phyloP scores from a whole-genome alignment of 495 filamentous ascomycete species.

The Xylaria longipes region DNA sequence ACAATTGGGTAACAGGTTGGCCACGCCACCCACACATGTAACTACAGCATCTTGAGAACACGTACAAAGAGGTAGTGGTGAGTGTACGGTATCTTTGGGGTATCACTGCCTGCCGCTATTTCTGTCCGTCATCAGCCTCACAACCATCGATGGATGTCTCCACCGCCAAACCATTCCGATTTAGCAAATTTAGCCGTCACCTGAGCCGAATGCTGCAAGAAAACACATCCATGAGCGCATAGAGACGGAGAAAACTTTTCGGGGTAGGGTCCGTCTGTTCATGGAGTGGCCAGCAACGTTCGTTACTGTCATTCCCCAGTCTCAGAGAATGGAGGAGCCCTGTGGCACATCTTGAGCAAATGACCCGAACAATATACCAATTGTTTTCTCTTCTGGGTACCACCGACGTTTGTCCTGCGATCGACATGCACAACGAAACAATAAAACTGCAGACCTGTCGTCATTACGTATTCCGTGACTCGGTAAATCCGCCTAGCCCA shows the following conservation, averaged over 20 bases:
- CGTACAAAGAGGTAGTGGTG: background rate
- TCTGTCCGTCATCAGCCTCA: constrained; percentile 27
- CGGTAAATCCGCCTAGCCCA: constrained; percentile 6
- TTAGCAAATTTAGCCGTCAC: constrained; percentile 20
- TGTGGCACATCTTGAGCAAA: constrained; percentile 7
- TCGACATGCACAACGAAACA: constrained; percentile 5
- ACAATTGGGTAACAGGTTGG: background rate
- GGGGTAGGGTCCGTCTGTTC: background rate
- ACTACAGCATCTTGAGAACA: background rate
- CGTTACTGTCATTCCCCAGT: background rate
- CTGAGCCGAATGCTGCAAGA: constrained; percentile 17
- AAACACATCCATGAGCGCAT: background rate
- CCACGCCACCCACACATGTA: background rate
- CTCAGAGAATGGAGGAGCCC: background rate
- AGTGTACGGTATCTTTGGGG: background rate
- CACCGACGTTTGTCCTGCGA: constrained; percentile 5
- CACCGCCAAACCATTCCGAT: constrained; percentile 10
- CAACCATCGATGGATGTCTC: constrained; percentile 2
- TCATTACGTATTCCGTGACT: constrained; percentile 21
- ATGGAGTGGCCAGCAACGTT: background rate
- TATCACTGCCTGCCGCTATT: background rate
- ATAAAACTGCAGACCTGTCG: background rate
- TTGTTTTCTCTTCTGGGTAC: background rate
- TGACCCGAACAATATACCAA: background rate
- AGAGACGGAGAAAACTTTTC: constrained; percentile 19